Conservation (phyloP, 495 filamentous ascomycete species). For the Penicillium parvum region DNA sequence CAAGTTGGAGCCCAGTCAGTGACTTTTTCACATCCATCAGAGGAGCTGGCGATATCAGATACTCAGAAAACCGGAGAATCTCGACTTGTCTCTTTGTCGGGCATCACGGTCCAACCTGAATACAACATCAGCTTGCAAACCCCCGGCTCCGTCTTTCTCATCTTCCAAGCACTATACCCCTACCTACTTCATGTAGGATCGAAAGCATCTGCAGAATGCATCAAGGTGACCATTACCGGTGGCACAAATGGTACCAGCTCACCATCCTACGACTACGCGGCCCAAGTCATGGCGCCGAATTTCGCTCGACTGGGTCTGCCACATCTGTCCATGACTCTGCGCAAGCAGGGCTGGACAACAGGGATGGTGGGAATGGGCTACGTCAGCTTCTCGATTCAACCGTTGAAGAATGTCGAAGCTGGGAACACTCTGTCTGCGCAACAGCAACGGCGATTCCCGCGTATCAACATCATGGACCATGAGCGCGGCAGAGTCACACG, state of each 20-base stretch:
- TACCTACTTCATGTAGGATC: slow-evolving; percentile 61
- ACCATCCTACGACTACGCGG: slow-evolving; percentile 70
- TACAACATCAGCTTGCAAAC: slow-evolving; percentile 33
- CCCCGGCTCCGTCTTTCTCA: slow-evolving; percentile 53
- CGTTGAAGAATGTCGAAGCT: slow-evolving; percentile 30
- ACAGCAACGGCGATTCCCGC: slow-evolving; percentile 32
- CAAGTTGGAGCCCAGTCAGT: slow-evolving; percentile 51
- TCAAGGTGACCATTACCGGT: slow-evolving; percentile 61
- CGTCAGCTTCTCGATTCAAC: slow-evolving; percentile 55
- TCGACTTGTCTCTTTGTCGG: slow-evolving; percentile 8
- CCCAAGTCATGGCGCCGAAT: slow-evolving; percentile 69
- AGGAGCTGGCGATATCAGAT: neutral
- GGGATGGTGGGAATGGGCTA: slow-evolving; percentile 54
- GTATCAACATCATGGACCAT: slow-evolving; percentile 18
- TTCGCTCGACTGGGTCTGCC: slow-evolving; percentile 61
- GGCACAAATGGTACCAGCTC: slow-evolving; percentile 75
- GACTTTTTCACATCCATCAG: slow-evolving; percentile 43
- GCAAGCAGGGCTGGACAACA: slow-evolving; percentile 62
- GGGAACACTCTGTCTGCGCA: neutral
- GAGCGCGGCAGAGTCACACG: slow-evolving; percentile 46
- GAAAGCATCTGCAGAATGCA: slow-evolving; percentile 23
- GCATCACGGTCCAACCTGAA: slow-evolving; percentile 16
- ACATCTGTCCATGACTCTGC: slow-evolving; percentile 49
- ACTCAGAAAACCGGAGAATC: neutral
- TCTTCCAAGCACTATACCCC: slow-evolving; percentile 79